Base-by-base conservation (phyloP, 2,329 filamentous ascomycete species). In the Lasiodiplodia hormozganensis region DNA sequence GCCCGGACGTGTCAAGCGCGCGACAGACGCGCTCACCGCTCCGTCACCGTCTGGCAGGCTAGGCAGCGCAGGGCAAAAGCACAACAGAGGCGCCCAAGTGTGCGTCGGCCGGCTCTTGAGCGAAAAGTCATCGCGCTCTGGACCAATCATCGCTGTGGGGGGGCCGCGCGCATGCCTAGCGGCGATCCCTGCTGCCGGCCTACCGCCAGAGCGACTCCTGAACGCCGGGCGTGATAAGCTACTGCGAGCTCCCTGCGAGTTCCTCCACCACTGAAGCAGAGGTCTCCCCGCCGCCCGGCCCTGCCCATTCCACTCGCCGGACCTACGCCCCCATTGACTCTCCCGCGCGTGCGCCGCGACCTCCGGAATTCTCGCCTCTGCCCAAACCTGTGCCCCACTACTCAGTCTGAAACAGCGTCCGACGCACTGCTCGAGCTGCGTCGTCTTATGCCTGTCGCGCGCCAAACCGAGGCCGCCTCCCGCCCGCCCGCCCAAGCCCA, bases 391-490 rank as follows among this genome's bases (percentile, higher is more conserved):
- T 28, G 60, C 60, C 60, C 60, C 60, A 64, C 60, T 47, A 34
- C 60, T 51, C 60, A 36, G 43, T 52, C 60, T 64, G 60, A 64
- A 64, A 64, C 60, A 53, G 43, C 14, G 43, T 52, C 60, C 23
- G 60, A 64, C 60, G 60, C 60, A 64, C 60, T 64, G 60, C 60
- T 64, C 60, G 36, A 11, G 10, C 60, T 36, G 43, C 21, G 47
- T 52, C 60, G 60, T 64, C 60, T 64, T 64, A 64, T 64, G 60
- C 60, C 60, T 64, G 60, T 51, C 60, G 60, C 60, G 60, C 60
- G 60, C 43, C 51, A 64, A 40, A 36, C 60, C 28, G 60, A 64
- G 60, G 60, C 60, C 28, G 60, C 60, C 60, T 64, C 60, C 60
- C 60, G 60, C 60, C 60, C 60, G 60, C 40, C 60, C 60, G 60